phyloP scores from a whole-genome alignment of 768 basidiomycete species.

The Hericium coralloides region DNA sequence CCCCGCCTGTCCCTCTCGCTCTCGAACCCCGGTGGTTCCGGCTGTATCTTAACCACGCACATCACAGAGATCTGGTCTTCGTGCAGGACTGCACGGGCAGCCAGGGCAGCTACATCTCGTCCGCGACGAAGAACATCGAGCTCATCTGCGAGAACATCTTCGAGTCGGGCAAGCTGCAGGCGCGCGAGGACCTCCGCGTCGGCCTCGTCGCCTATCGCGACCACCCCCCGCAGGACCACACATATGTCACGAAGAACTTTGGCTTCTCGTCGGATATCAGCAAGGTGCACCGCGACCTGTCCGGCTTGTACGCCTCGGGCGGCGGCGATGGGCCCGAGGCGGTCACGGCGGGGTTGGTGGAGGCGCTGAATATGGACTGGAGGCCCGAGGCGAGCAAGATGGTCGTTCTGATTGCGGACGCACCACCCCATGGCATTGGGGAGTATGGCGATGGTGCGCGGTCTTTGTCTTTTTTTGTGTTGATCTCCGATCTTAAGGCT shows the following conservation, averaged over 20 bases:
- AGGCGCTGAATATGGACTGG: constrained; percentile 88
- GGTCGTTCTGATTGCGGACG: constrained; percentile 95
- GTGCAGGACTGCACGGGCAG: constrained; percentile 93
- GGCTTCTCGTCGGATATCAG: constrained; percentile 90
- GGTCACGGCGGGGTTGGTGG: constrained; percentile 86
- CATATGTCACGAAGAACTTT: constrained; percentile 89
- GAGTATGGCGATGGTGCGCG: constrained; percentile 88
- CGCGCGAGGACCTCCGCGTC: constrained; percentile 80
- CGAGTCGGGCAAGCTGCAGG: constrained; percentile 86
- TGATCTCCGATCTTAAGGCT: constrained; percentile 4
- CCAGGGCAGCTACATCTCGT: constrained; percentile 85
- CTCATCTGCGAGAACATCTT: constrained; percentile 92
- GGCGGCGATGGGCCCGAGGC: constrained; percentile 97
- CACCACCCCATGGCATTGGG: constrained; percentile 95
- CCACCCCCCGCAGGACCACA: constrained; percentile 95
- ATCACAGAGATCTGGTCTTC: constrained; percentile 79
- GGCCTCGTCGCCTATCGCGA: constrained; percentile 94
- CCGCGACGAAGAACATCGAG: constrained; percentile 94
- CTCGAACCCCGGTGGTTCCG: background rate
- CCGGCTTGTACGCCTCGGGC: constrained; percentile 78
- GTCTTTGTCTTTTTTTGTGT: constrained; percentile 11
- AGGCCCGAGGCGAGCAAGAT: constrained; percentile 83
- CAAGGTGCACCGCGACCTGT: constrained; percentile 78
- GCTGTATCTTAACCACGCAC: background rate
- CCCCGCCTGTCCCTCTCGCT: constrained; percentile 7